Evolutionary conservation across 2,329 filamentous ascomycete genomes (phyloP), one percentile per base, ranked within the genome.

Genomic region (Xylariaceae sp.): DNA sequence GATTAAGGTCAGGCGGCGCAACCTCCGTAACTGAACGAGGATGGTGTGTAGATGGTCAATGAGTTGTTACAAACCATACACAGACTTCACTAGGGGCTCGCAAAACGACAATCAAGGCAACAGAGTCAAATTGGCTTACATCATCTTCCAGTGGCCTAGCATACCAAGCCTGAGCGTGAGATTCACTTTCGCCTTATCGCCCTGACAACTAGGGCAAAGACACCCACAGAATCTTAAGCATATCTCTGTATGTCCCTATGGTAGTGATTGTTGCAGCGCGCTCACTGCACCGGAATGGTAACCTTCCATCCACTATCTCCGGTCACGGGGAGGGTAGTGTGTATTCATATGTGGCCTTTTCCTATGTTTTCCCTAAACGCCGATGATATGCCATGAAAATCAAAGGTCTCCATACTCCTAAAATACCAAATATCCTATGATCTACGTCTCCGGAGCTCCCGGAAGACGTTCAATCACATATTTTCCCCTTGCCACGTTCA

Each of bases 381-480:
- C 56, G 11, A 56, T 53, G n/a, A 21, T 44, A 59, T 50, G 28
- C 39, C 39, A 41, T 31, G 28, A 36, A 24, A 52, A 5, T 19
- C 14, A 26, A 52, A 4, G 4, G 1, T 49, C 28, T 36, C 37
- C 11, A 21, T 43, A 43, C 33, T 23, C 52, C 56, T 21, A n/a
- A 43, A 56, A 53, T 43, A 43, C 59, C 48, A 19, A 43, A 44
- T 44, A 28, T 43, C 23, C 21, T 14, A 24, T 31, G 9, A n/a
- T 43, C 2, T 21, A 33, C 17, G 9, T 33, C 36, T 92, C 88
- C 29, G 91, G 90, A 33, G 91, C 91, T 74, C 92, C 90, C 4
- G 93, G 93, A 61, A 97, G 76, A 68, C 93, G 86, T 81, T 98
- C 95, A 69, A 99, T 95, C 44, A 94, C 88, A 75, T 97, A 98